Evolutionary conservation across 306 rosid species (phyloP).

Genomic region (Parietaria judaica): DNA sequence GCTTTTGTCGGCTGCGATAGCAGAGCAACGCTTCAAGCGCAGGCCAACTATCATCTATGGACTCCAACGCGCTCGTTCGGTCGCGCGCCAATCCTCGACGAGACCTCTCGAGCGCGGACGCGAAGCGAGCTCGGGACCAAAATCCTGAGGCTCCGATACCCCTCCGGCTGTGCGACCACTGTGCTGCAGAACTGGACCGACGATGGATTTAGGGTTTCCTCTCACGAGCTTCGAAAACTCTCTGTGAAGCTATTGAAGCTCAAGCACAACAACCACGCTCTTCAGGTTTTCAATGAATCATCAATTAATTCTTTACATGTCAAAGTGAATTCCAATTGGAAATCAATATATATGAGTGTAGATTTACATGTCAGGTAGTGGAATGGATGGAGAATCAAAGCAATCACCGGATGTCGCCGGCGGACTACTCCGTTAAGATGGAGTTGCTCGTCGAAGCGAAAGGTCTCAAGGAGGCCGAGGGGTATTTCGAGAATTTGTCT

Average conservation of each 20-base stretch:
- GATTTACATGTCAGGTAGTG: conserved; percentile 30
- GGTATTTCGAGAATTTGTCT: conserved; percentile 38
- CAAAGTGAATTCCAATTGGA: not conserved
- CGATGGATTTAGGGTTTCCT: conserved; percentile 35
- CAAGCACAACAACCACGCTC: conserved; percentile 52
- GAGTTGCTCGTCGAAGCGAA: conserved; percentile 40
- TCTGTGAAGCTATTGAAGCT: conserved; percentile 32
- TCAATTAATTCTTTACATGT: not conserved
- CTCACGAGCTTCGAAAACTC: conserved; percentile 41
- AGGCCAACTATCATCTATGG: conserved; percentile 1
- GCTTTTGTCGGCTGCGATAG: not conserved
- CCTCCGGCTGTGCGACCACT: conserved; percentile 18
- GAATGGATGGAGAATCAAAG: conserved; percentile 53
- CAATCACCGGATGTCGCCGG: conserved; percentile 24
- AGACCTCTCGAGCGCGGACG: not conserved
- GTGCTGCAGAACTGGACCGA: conserved; percentile 38
- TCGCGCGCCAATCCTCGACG: not conserved
- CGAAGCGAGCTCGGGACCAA: conserved; percentile 24
- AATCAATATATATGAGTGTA: not conserved
- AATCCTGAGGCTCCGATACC: conserved; percentile 24
- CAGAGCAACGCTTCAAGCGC: conserved; percentile 8
- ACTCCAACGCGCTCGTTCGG: not conserved
- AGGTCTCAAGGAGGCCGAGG: conserved; percentile 60
- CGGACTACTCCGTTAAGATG: conserved; percentile 49
- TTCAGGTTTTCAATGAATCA: conserved; percentile 35